Base-by-base conservation (phyloP, 495 filamentous ascomycete genomes). In the Penicillium turbatum region DNA sequence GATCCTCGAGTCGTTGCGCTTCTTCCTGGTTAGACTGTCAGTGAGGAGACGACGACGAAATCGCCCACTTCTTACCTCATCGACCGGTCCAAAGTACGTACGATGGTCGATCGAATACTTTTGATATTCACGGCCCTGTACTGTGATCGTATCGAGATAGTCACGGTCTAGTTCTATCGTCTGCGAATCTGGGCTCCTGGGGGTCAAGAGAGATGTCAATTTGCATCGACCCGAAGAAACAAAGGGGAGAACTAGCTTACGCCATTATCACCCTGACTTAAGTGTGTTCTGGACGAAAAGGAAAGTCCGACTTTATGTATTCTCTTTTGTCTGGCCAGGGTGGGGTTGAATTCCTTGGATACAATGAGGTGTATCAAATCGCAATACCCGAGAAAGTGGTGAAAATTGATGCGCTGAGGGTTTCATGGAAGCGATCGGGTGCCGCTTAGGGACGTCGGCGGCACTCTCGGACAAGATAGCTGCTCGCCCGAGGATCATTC, bases 11-110 rank as follows among this genome's bases (percentile, higher is more conserved):
- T 43, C 90, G 81, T 40, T 92, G 83, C 54, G 85, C 81, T 72
- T 97, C 92, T 59, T 86, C 85, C 92, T 97, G 56, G 12, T 39
- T 41, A n/a, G 36, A 11, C 19, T 32, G 51, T 69, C 48, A 70
- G 59, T 37, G 13, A n/a, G 30, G 29, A 39, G 13, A 17, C 37
- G 12, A 27, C 11, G 39, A 37, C 24, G 9, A 27, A 27, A 21
- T 8, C 21, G 13, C 8, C 3, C 17, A n/a, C 15, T n/a, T 34
- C 74, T 67, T 78, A 95, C 92, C 74, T 92, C 86, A 70, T 97
- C 92, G 17, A 93, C 76, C 2, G 92, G 92, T 30, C 84, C 83
- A 57, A 90, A 87, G 60, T 90, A 92, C 56, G 85, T 82, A 32
- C 73, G 74, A 53, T 88, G 79, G 31, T 88, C 82, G 50, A 97